These are phyloP conservation scores for Tremellales sp. DNA, from an alignment of 1,284 basidiomycete genomes.

Conservation along the genomic window DNA sequence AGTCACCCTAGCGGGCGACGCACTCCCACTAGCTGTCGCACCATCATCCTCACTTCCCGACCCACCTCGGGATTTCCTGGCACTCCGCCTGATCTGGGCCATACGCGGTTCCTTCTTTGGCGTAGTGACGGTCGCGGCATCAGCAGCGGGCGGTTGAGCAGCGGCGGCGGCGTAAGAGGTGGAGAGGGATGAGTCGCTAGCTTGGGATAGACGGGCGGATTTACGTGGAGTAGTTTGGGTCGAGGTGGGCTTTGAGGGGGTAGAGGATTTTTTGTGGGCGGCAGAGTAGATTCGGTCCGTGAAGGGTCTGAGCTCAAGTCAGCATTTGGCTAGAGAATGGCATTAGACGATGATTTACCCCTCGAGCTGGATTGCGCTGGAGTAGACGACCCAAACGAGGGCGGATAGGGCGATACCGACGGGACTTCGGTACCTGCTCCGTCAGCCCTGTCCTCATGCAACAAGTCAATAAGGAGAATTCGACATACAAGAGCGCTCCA, in stretches of 20 bases:
- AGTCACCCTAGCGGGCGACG: conserved; percentile 37
- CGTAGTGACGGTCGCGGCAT: conserved; percentile 9
- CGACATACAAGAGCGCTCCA: conserved; percentile 69
- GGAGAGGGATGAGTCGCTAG: neutral
- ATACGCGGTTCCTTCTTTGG: conserved; percentile 6
- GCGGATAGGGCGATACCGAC: conserved; percentile 69
- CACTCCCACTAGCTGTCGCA: conserved; percentile 6
- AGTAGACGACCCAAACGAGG: conserved; percentile 77
- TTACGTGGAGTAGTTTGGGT: conserved; percentile 13
- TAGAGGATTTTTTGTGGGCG: conserved; percentile 17
- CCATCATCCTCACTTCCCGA: conserved; percentile 9
- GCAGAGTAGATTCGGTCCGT: conserved; percentile 49
- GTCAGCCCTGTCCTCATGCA: neutral
- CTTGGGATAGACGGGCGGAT: conserved; percentile 12
- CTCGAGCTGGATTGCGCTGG: conserved; percentile 77
- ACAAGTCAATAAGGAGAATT: neutral
- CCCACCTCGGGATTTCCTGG: conserved; percentile 4
- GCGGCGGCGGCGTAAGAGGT: conserved; percentile 21
- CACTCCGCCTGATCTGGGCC: conserved; percentile 4
- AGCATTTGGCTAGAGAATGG: neutral
- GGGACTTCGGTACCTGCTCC: conserved; percentile 73
- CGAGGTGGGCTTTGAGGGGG: conserved; percentile 13
- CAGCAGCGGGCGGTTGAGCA: conserved; percentile 6
- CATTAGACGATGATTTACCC: conserved; percentile 57
- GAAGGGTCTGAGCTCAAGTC: conserved; percentile 44